Evolutionary conservation across 805 yeast species (phyloP).

Genomic region (Kuraishia hungarica): DNA sequence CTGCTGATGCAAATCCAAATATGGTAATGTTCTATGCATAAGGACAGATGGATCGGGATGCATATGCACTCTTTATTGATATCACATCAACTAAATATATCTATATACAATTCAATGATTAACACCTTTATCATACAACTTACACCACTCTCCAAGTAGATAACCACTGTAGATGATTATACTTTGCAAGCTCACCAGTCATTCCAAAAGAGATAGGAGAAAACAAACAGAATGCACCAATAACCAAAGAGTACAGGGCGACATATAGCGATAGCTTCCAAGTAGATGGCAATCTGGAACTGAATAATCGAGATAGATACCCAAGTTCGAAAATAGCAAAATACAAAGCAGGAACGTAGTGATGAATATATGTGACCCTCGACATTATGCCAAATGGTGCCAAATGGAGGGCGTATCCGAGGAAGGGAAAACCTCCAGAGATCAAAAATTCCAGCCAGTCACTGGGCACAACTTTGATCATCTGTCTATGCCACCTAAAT

Average conservation of each 20-base stretch:
- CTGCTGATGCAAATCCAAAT: neutral
- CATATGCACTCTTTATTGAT: neutral
- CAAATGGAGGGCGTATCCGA: constrained; percentile 76
- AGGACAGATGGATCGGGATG: neutral
- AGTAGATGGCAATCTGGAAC: constrained; percentile 11
- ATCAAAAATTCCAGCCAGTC: constrained; percentile 26
- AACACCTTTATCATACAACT: neutral
- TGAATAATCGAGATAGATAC: constrained; percentile 24
- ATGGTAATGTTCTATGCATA: neutral
- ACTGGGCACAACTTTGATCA: constrained; percentile 24
- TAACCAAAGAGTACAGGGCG: constrained; percentile 30
- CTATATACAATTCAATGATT: neutral
- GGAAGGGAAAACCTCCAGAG: constrained; percentile 72
- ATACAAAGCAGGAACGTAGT: constrained; percentile 76
- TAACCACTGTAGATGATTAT: constrained; percentile 38
- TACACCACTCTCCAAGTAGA: constrained; percentile 34
- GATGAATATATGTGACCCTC: constrained; percentile 81
- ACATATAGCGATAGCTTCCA: constrained; percentile 26
- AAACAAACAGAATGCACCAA: constrained; percentile 50
- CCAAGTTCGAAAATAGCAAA: constrained; percentile 57
- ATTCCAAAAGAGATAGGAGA: constrained; percentile 63
- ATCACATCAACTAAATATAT: neutral
- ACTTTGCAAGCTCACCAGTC: constrained; percentile 35
- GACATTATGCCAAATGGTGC: constrained; percentile 75
- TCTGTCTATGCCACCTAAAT: constrained; percentile 66